Evolutionary conservation across 352 stramenopile species (phyloP).

Genomic region (Pythium volutum): DNA sequence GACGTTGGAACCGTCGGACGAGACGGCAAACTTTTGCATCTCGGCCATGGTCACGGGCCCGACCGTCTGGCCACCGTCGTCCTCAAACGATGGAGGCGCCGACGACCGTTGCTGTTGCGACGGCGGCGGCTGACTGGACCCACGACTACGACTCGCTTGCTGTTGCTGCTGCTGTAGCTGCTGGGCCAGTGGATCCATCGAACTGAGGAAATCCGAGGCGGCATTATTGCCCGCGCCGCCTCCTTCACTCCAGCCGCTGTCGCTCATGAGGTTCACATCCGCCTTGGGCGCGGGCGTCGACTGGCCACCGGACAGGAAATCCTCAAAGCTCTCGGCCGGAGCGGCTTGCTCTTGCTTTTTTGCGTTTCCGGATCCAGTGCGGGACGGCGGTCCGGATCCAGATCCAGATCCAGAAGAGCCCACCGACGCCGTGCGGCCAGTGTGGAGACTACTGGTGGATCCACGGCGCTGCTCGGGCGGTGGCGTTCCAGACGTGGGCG

Average conservation of each 20-base stretch:
- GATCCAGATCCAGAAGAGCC: constrained; percentile 1
- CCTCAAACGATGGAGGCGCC: constrained; percentile 70
- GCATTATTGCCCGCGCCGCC: constrained; percentile 18
- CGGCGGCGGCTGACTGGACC: background rate
- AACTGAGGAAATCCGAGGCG: constrained; percentile 51
- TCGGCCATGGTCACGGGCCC: constrained; percentile 80
- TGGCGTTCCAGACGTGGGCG: constrained; percentile 11
- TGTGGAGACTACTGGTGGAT: constrained; percentile 9
- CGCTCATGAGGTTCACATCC: constrained; percentile 74
- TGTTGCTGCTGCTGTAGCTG: constrained; percentile 13
- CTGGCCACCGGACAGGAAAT: constrained; percentile 69
- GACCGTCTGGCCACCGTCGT: constrained; percentile 76
- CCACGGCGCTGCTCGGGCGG: constrained; percentile 3
- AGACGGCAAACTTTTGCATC: constrained; percentile 70
- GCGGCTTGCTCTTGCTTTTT: constrained; percentile 25
- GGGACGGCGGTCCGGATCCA: constrained; percentile 26
- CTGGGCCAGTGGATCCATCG: constrained; percentile 66
- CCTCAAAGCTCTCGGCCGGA: constrained; percentile 52
- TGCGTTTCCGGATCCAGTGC: constrained; percentile 37
- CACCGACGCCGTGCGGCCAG: constrained; percentile 4
- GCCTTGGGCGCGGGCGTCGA: constrained; percentile 18
- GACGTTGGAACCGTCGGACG: constrained; percentile 78
- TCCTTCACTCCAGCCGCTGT: constrained; percentile 46
- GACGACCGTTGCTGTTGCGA: constrained; percentile 12
- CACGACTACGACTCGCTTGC: constrained; percentile 4